Evolutionary conservation across 2,329 filamentous ascomycete species (phyloP).

Genomic region (Colletotrichum lini): DNA sequence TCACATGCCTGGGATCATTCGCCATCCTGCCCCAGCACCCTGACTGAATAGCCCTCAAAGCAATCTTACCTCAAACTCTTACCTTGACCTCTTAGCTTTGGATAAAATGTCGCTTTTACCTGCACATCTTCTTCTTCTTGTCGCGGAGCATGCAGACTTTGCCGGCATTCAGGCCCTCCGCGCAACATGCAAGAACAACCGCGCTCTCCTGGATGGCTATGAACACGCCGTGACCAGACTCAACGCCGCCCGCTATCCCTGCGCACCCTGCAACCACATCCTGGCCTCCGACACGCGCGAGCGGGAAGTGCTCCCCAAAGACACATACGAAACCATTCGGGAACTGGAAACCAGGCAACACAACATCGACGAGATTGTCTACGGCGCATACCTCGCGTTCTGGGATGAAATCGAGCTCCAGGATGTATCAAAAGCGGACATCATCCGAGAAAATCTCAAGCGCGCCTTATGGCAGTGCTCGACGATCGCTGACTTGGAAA

Average conservation of each 20-base stretch:
- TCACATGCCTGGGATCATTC: neutral
- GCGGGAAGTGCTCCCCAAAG: constrained; percentile 28
- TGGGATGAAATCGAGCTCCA: constrained; percentile 36
- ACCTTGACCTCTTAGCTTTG: constrained; percentile 3
- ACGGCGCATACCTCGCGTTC: constrained; percentile 32
- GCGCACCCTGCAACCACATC: constrained; percentile 29
- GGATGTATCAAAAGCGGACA: constrained; percentile 19
- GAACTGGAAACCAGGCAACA: constrained; percentile 40
- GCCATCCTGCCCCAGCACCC: neutral
- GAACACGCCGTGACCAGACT: constrained; percentile 37
- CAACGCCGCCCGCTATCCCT: constrained; percentile 29
- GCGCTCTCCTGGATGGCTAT: constrained; percentile 36
- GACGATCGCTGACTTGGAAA: constrained; percentile 38
- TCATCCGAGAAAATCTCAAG: constrained; percentile 18
- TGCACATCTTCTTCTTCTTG: constrained; percentile 33
- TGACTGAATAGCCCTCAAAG: neutral
- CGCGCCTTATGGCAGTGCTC: constrained; percentile 40
- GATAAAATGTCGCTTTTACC: constrained; percentile 37
- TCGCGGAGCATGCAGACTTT: constrained; percentile 32
- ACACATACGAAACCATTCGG: constrained; percentile 33
- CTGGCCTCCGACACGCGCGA: constrained; percentile 40
- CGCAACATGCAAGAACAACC: constrained; percentile 33
- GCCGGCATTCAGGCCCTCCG: constrained; percentile 34
- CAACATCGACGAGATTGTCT: constrained; percentile 36
- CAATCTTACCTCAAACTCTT: neutral